Percentiles rank a stretch among this genome's conserved stretches.
These are phyloP conservation scores for Tuber aestivum DNA, from an alignment of 495 filamentous ascomycete genomes.

Conservation along the genomic window DNA sequence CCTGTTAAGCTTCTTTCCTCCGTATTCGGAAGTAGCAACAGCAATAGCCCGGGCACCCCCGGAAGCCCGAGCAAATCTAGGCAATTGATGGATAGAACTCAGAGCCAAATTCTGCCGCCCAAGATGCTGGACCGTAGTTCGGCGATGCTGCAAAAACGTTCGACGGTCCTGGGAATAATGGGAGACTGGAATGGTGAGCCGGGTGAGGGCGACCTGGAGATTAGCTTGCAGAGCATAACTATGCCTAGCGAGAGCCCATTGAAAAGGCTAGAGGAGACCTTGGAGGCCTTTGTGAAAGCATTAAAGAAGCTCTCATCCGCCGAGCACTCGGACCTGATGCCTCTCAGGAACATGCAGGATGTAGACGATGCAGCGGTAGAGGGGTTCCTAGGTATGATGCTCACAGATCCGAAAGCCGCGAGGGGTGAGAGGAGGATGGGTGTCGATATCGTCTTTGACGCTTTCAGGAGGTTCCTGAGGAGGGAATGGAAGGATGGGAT, in stretches of 20 bases:
- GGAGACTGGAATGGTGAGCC: constrained; percentile 24
- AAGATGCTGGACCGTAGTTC: constrained; percentile 27
- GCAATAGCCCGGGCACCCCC: constrained; percentile 16
- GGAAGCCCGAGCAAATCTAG: constrained; percentile 27
- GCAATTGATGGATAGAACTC: constrained; percentile 34
- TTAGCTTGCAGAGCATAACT: constrained; percentile 46
- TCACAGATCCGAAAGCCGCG: constrained; percentile 19
- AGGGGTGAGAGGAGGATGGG: constrained; percentile 24
- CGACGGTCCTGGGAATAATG: constrained; percentile 32
- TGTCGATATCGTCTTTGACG: constrained; percentile 81
- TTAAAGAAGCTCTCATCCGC: constrained; percentile 58
- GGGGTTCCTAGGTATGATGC: constrained; percentile 47
- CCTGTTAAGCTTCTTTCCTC: constrained; percentile 87
- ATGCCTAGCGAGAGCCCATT: constrained; percentile 45
- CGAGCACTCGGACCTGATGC: constrained; percentile 49
- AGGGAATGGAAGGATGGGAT: constrained; percentile 85
- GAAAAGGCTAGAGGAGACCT: constrained; percentile 72
- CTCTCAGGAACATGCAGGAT: constrained; percentile 49
- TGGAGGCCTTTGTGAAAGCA: constrained; percentile 74
- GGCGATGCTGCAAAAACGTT: constrained; percentile 29
- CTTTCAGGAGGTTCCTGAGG: constrained; percentile 89
- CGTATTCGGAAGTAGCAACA: constrained; percentile 58
- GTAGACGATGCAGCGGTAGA: constrained; percentile 56
- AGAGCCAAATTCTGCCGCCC: constrained; percentile 38
- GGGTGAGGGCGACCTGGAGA: constrained; percentile 19